Percentiles rank a stretch among this genome's conserved stretches.
phyloP scores from a whole-genome alignment of 805 yeast genomes.

The Metschnikowia lachancei region DNA sequence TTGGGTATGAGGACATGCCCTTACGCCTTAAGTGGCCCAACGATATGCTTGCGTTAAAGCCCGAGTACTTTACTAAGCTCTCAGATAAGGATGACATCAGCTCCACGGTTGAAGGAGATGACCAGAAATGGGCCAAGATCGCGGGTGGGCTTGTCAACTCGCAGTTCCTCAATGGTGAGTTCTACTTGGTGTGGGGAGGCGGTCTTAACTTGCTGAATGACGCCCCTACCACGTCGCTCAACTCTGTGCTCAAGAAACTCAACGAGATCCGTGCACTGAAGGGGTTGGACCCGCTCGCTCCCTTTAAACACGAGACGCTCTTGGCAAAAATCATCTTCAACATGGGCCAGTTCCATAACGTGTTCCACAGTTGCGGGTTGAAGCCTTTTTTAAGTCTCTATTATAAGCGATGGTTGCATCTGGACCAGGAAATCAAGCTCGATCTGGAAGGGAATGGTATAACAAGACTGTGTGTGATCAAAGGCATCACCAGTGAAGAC shows the following conservation, averaged over 20 bases:
- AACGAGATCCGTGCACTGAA: slow-evolving; percentile 48
- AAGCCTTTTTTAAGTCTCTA: slow-evolving; percentile 63
- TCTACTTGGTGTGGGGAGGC: slow-evolving; percentile 73
- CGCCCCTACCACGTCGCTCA: slow-evolving; percentile 92
- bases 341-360: slow-evolving; percentile 59
- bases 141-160: slow-evolving; percentile 86
- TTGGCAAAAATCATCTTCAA: slow-evolving; percentile 66
- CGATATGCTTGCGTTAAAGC: slow-evolving; percentile 75
- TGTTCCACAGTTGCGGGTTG: slow-evolving; percentile 66
- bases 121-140: slow-evolving; percentile 69
- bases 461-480: slow-evolving; percentile 57
- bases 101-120: slow-evolving; percentile 47
- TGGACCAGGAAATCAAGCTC: slow-evolving; percentile 60
- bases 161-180: slow-evolving; percentile 56
- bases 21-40: slow-evolving; percentile 94
- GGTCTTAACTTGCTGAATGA: slow-evolving; percentile 81
- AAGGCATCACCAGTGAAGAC: slow-evolving; percentile 80
- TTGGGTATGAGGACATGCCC: slow-evolving; percentile 73
- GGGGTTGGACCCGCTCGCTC: slow-evolving; percentile 46
- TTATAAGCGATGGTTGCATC: slow-evolving; percentile 85
- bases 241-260: slow-evolving; percentile 59
- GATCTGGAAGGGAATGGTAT: slow-evolving; percentile 45
- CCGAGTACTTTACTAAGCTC: slow-evolving; percentile 45
- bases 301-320: slow-evolving; percentile 47
- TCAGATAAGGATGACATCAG: slow-evolving; percentile 34